A percentile compares a stretch with the other conserved stretches of the same genome.
phyloP scores from a whole-genome alignment of 345 rosid species.

The Aegle marmelos region DNA sequence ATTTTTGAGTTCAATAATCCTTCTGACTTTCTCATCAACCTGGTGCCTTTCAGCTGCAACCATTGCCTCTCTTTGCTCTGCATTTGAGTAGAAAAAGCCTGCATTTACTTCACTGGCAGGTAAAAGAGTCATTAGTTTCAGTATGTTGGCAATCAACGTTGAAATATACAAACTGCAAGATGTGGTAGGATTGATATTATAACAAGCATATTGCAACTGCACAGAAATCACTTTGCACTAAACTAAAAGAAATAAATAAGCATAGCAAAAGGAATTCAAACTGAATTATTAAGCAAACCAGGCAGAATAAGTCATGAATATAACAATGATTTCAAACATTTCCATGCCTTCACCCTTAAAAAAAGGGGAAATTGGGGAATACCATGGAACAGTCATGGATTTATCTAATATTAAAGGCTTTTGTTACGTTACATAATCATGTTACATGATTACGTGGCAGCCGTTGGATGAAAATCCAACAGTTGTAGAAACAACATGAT shows the following conservation, averaged over 20 bases:
- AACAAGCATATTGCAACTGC: neutral
- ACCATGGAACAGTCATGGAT: neutral
- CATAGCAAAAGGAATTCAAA: neutral
- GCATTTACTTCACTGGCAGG: constrained; percentile 88
- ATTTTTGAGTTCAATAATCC: constrained; percentile 83
- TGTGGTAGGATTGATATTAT: neutral
- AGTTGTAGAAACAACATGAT: no score
- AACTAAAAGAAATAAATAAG: neutral
- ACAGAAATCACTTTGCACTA: neutral
- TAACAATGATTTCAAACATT: neutral
- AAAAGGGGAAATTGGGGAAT: neutral
- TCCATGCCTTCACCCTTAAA: neutral
- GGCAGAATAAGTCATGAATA: neutral
- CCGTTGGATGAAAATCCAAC: no score
- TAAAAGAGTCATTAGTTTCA: constrained; percentile 38
- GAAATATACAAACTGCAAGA: neutral
- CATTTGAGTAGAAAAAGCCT: constrained; percentile 98
- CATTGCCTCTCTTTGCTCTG: constrained; percentile 98
- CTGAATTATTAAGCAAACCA: neutral
- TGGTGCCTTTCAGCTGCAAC: constrained; percentile 88
- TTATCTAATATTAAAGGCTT: neutral
- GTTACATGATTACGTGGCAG: no score
- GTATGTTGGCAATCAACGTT: constrained; percentile 3
- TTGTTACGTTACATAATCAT: no score
- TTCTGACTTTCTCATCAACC: constrained; percentile 83